Evolutionary conservation across 768 basidiomycete genomes (phyloP).

Genomic region (Collybiopsis confluens): DNA sequence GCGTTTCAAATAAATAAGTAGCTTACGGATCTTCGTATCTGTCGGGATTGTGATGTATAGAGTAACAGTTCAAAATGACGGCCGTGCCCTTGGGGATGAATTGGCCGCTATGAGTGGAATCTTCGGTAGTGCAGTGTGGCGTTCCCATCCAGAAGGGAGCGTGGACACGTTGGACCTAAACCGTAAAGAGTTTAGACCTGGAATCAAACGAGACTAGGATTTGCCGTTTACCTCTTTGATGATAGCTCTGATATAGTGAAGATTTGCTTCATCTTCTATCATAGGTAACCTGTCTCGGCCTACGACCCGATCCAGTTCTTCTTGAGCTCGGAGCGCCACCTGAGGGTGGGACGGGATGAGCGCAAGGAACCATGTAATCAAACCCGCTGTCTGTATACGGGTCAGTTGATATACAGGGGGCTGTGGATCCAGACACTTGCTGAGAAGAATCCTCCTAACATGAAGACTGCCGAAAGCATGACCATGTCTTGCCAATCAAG

Average conservation of each 20-base stretch:
- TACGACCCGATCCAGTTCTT: constrained; percentile 29
- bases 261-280: constrained; percentile 16
- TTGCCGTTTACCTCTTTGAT: constrained; percentile 19
- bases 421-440: constrained; percentile 13
- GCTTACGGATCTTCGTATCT: constrained; percentile 29
- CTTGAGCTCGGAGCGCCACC: constrained; percentile 24
- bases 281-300: constrained; percentile 24
- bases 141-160: constrained; percentile 21
- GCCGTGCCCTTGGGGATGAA: constrained; percentile 24
- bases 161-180: constrained; percentile 17
- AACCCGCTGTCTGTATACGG: constrained; percentile 30
- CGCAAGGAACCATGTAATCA: constrained; percentile 29
- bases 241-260: constrained; percentile 25
- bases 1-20: constrained; percentile 7
- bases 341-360: constrained; percentile 25
- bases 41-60: constrained; percentile 18
- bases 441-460: constrained; percentile 26
- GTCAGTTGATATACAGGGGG: neutral
- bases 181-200: no score
- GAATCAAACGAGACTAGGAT: no score
- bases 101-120: constrained; percentile 27
- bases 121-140: constrained; percentile 22
- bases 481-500: constrained; percentile 26
- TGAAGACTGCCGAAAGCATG: constrained; percentile 25
- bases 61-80: constrained; percentile 25